A percentile compares a stretch with the other conserved stretches of the same genome.
Evolutionary conservation across 2,329 filamentous ascomycete species (phyloP).

Genomic region (Dactylonectria macrodidyma): DNA sequence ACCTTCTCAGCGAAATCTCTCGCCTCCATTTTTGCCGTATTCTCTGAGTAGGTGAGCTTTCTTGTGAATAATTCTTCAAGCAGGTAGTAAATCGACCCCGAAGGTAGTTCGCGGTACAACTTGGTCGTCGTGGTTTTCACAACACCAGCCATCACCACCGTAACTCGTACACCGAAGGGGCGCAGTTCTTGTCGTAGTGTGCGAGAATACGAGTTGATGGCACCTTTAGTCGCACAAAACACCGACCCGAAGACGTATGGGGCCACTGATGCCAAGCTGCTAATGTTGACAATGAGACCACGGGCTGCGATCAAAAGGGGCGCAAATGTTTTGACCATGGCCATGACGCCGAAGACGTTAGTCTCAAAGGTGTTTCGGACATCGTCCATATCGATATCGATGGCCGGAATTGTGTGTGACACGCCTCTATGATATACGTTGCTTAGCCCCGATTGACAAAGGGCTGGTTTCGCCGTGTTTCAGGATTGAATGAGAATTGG

Average conservation of each 20-base stretch:
- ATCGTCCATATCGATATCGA: not conserved
- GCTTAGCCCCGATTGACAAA: not conserved
- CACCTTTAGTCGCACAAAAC: not conserved
- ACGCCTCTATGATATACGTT: not conserved
- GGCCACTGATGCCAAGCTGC: not conserved
- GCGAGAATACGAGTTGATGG: not conserved
- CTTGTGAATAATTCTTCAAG: not conserved
- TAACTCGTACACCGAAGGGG: not conserved
- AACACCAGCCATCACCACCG: not conserved
- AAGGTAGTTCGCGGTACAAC: not conserved
- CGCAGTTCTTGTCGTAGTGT: slow-evolving; percentile 1
- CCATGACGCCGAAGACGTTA: slow-evolving; percentile 2
- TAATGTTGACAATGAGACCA: not conserved
- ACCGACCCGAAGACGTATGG: not conserved
- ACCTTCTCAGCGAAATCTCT: not conserved
- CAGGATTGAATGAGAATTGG: not conserved
- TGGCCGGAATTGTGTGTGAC: not conserved
- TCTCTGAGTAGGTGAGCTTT: not conserved
- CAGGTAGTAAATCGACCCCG: not conserved
- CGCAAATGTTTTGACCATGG: not conserved
- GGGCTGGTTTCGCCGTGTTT: not conserved
- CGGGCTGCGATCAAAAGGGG: not conserved
- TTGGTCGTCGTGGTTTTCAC: not conserved
- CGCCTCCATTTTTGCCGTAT: not conserved
- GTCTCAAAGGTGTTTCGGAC: not conserved